Evolutionary conservation across 2,329 filamentous ascomycete species (phyloP), one percentile per base, ranked within the genome.

Genomic region (Lachnellula arida): DNA sequence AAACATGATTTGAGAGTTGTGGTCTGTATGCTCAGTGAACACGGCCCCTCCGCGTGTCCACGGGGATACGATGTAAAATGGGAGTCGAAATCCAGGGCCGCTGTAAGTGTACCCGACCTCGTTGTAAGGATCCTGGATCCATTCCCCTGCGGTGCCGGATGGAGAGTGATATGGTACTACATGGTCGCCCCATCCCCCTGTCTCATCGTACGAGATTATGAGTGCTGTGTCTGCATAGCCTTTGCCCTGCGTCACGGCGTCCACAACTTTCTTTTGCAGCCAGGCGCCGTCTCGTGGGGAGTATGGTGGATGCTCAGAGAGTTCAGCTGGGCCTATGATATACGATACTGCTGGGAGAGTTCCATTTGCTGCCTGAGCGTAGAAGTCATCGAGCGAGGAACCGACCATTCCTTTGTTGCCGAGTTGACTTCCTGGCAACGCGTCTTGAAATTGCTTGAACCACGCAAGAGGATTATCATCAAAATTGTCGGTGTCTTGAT

Each of bases 171-270:
- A 78, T 0, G 79, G 80, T n/a, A 71, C 69, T 5, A 82, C 79
- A 56, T 81, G 78, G 55, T 82, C 80, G 14, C 78, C 79, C 68
- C 73, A 82, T 17, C 80, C 80, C 46, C 80, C 80, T 2, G 76
- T 77, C 65, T 83, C 61, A 22, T 63, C 61, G 49, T 60, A 61
- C 5, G 59, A 63, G 49, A 63, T 58, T 2, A 63, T 56, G 17
- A 63, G 55, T 7, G 46, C 61, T 2, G 61, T 63, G 28, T 61
- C 57, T 4, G 55, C 25, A 63, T 81, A 82, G 44, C 73, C 73
- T 4, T 76, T 76, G 19, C 78, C 78, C 50, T 71, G 71, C 12
- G 73, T 76, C 4, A 82, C 76, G 3, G 78, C 76, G 53, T 80
- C 71, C 15, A 79, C 75, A 5, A 82, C 71, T 62, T 78, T 70